Base-by-base conservation (phyloP, 2,329 filamentous ascomycete species). In the Rhinocladiella similis region DNA sequence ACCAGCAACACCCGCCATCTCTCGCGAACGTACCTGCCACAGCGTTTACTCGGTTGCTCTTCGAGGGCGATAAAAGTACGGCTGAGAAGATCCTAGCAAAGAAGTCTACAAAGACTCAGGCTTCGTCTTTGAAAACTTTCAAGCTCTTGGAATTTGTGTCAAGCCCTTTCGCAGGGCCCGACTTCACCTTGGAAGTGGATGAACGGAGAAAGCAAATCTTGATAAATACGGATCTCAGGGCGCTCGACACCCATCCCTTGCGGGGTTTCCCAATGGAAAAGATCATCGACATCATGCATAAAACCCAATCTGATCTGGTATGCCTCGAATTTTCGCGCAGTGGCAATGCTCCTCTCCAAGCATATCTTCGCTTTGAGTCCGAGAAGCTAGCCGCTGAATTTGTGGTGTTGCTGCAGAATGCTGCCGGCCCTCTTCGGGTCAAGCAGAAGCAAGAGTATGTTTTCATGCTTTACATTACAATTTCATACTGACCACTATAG, bases 301-400 rank as follows among this genome's bases (percentile, higher is more conserved):
- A 47, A 19, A 12, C 5, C 20, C 14, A 48, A 1, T 47, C 52
- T 45, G 12, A 33, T 4, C 29, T 59, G 16, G 50, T 58, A 13
- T 22, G 7, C 16, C 38, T 62, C 9, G 36, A 43, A 6, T 59
- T 59, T 48, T 47, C 48, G 14, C 56, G 54, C 9, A 39, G 13
- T 25, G 38, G 7, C 25, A 16, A 25, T 10, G 6, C 29, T 5
- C 16, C 25, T 12, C 39, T 59, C n/a, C 42, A 41, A 20, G 45
- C 59, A 38, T 47, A 51, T 43, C 52, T 63, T 12, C 52, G 42
- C 27, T 58, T 63, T 19, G 38, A 48, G 13, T 62, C 59, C 10
- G 19, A 53, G 7, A 49, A 56, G 42, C 18, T 13, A 6, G 59
- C 53, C 3, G 10, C 19, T 25, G 54, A 62, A 10, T 62, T 63